Percentiles rank a stretch among this genome's conserved stretches.
These are phyloP conservation scores for Leishmania tarentolae DNA, from an alignment of 208 protist species.

Conservation along the genomic window DNA sequence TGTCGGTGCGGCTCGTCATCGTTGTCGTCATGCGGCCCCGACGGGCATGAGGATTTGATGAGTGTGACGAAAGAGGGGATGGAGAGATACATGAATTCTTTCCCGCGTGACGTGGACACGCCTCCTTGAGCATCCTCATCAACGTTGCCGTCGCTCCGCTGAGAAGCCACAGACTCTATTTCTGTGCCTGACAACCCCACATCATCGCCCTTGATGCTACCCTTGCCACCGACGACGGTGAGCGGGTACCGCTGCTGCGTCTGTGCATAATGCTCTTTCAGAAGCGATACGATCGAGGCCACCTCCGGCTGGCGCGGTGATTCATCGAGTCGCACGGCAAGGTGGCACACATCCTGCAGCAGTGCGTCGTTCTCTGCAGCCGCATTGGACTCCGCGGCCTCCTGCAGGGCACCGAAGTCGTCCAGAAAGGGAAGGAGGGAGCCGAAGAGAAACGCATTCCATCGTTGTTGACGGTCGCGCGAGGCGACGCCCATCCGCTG, in stretches of 20 bases:
- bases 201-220: neutral
- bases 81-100: conserved; percentile 6
- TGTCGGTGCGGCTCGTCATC: conserved; percentile 1
- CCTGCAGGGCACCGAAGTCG: conserved; percentile 48
- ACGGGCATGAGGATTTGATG: neutral
- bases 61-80: conserved; percentile 7
- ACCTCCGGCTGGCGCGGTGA: conserved; percentile 42
- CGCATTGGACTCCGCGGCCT: conserved; percentile 48
- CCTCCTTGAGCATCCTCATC: neutral
- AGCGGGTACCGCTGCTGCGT: conserved; percentile 14
- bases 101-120: neutral
- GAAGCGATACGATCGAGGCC: conserved; percentile 21
- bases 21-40: neutral
- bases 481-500: conserved; percentile 46
- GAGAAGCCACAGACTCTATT: neutral
- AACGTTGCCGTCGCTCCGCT: too few relatives aligned
- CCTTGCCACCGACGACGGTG: neutral
- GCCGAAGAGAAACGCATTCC: conserved; percentile 41
- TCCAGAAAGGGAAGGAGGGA: conserved; percentile 47
- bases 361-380: conserved; percentile 54
- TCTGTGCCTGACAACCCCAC: neutral
- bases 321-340: conserved; percentile 49
- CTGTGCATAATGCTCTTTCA: conserved; percentile 15
- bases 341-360: conserved; percentile 56
- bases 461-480: conserved; percentile 40